Conservation (phyloP, 345 rosid genomes). For the Euphorbia pulcherrima region DNA sequence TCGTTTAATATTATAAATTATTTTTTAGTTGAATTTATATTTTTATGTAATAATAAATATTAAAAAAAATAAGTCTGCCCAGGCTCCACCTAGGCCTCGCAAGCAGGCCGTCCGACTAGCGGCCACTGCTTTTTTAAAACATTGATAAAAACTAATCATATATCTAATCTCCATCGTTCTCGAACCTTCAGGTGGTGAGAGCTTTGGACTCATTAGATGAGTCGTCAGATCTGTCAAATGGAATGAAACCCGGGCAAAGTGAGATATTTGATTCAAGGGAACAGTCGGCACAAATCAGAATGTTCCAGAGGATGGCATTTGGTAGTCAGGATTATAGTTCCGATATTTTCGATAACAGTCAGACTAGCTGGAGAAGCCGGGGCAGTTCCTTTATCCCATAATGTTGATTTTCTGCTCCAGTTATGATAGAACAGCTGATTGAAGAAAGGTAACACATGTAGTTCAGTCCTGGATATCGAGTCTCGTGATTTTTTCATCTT, state of each 20-base stretch:
- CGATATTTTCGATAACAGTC: slow-evolving; percentile 51
- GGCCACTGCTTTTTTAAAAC: too few species aligned
- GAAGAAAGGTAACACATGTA: not conserved
- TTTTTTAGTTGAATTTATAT: too few species aligned
- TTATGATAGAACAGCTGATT: slow-evolving; percentile 5
- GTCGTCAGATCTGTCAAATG: slow-evolving; percentile 71
- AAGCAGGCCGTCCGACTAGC: too few species aligned
- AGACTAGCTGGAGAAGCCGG: slow-evolving; percentile 76
- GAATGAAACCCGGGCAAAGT: slow-evolving; percentile 92
- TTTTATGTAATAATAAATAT: too few species aligned
- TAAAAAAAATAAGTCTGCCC: too few species aligned
- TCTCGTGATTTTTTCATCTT: slow-evolving; percentile 9
- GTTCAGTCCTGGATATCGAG: slow-evolving; percentile 17
- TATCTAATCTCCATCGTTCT: not conserved
- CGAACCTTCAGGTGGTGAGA: slow-evolving; percentile 58
- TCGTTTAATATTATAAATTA: too few species aligned
- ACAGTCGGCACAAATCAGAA: slow-evolving; percentile 90
- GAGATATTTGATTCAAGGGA: slow-evolving; percentile 64
- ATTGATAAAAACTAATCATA: not conserved
- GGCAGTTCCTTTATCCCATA: slow-evolving; percentile 37
- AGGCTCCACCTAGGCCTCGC: too few species aligned
- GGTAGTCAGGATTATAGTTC: slow-evolving; percentile 89
- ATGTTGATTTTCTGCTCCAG: not conserved
- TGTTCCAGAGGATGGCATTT: slow-evolving; percentile 92
- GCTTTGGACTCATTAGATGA: slow-evolving; percentile 77